These are phyloP conservation scores for Zygoascus tannicola DNA, from an alignment of 805 yeast genomes.

Conservation along the genomic window DNA sequence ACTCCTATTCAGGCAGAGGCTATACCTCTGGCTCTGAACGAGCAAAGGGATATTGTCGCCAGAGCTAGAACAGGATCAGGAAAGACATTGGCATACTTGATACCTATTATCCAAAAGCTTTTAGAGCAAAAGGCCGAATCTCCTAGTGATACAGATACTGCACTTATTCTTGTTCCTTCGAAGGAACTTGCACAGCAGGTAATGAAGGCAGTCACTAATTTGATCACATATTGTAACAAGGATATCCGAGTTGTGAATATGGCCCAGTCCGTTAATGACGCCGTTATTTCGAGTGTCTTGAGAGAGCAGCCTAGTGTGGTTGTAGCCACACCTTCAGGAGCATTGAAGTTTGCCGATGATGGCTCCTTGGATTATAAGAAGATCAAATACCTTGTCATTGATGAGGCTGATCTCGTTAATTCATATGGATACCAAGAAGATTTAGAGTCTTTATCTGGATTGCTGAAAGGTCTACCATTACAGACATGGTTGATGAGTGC, in stretches of 20 bases:
- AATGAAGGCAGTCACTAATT: constrained; percentile 47
- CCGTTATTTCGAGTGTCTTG: constrained; percentile 61
- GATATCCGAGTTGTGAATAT: constrained; percentile 57
- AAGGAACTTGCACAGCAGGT: constrained; percentile 89
- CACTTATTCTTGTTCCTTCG: constrained; percentile 83
- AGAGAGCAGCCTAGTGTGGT: constrained; percentile 70
- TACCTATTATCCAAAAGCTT: constrained; percentile 65
- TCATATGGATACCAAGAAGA: constrained; percentile 91
- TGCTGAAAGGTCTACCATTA: constrained; percentile 52
- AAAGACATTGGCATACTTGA: constrained; percentile 81
- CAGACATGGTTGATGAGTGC: constrained; percentile 97
- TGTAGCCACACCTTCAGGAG: constrained; percentile 79
- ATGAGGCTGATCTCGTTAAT: constrained; percentile 86
- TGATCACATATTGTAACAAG: constrained; percentile 63
- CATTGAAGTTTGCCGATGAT: constrained; percentile 40
- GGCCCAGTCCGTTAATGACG: constrained; percentile 54
- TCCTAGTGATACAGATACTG: constrained; percentile 30
- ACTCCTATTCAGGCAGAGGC: constrained; percentile 85
- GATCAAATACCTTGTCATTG: constrained; percentile 70
- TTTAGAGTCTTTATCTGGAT: constrained; percentile 50
- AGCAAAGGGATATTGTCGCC: constrained; percentile 86
- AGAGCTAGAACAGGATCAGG: constrained; percentile 95
- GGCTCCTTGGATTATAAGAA: constrained; percentile 42
- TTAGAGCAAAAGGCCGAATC: constrained; percentile 12
- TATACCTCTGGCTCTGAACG: constrained; percentile 85